Conservation (phyloP, 2,329 filamentous ascomycete species). For the Epichloe scottii region DNA sequence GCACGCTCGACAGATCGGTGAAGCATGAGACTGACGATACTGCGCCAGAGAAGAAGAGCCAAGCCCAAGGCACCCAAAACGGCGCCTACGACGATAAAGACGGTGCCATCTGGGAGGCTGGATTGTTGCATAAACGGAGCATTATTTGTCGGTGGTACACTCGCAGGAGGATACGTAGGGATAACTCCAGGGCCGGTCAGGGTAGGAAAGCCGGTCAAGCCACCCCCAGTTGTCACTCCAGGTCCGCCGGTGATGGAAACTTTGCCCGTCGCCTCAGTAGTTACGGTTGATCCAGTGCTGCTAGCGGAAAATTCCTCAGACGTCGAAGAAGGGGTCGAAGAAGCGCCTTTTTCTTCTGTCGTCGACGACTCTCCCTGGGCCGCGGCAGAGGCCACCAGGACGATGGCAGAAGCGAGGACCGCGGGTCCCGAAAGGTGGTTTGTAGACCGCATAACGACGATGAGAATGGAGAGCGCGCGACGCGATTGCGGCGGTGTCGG, state of each 20-base stretch:
- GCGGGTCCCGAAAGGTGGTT: constrained; percentile 14
- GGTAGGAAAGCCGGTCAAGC: constrained; percentile 26
- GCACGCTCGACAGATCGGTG: constrained; percentile 84
- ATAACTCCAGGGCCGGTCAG: constrained; percentile 27
- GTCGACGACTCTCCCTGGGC: constrained; percentile 16
- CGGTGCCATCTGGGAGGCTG: constrained; percentile 74
- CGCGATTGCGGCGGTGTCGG: not conserved
- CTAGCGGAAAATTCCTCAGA: constrained; percentile 10
- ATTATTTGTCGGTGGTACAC: constrained; percentile 68
- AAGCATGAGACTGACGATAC: constrained; percentile 76
- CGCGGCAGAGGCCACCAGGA: constrained; percentile 17
- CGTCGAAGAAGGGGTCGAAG: not conserved
- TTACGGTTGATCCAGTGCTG: constrained; percentile 6
- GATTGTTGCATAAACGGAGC: constrained; percentile 91
- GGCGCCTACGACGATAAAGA: constrained; percentile 90
- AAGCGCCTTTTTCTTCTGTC: constrained; percentile 6
- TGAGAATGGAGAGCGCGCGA: not conserved
- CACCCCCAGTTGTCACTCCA: constrained; percentile 9
- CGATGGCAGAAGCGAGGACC: constrained; percentile 16
- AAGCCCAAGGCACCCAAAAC: constrained; percentile 73
- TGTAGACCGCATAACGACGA: constrained; percentile 14
- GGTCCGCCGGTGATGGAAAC: constrained; percentile 11
- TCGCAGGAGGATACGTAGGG: constrained; percentile 54
- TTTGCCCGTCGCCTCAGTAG: constrained; percentile 7
- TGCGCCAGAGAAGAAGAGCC: constrained; percentile 78